Percentiles rank a stretch among this genome's conserved stretches.
Conservation (phyloP, 2,329 filamentous ascomycete genomes). For the Stachybotrys chartarum region DNA sequence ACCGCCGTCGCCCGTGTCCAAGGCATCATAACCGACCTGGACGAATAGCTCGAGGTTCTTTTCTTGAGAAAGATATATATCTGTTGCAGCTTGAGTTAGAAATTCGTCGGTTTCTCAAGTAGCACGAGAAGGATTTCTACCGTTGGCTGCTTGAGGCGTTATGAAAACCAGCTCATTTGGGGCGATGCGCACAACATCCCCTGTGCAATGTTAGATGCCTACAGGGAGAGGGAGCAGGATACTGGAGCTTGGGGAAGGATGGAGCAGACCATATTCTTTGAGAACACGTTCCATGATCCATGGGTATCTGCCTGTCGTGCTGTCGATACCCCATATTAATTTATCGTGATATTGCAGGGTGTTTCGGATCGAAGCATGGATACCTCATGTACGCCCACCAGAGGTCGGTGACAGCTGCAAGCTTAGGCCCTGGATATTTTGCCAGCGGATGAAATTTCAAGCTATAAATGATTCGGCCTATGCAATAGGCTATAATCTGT, state of each 20-base stretch:
- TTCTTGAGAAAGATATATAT: conserved; percentile 1
- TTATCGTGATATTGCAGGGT: neutral
- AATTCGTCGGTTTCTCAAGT: neutral
- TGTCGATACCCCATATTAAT: neutral
- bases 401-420: neutral
- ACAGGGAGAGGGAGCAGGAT: neutral
- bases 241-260: neutral
- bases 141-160: conserved; percentile 5
- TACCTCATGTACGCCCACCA: neutral
- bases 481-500: neutral
- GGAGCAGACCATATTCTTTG: neutral
- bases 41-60: conserved; percentile 1
- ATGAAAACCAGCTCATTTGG: conserved; percentile 8
- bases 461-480: neutral
- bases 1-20: neutral
- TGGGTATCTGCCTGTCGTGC: neutral
- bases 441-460: neutral
- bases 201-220: neutral
- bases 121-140: neutral
- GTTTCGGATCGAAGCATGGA: neutral
- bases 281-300: conserved; percentile 1
- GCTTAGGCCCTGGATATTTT: neutral
- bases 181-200: conserved; percentile 6
- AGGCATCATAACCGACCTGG: neutral
- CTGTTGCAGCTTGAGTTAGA: neutral